Evolutionary conservation across 2,329 filamentous ascomycete species (phyloP).

Genomic region (Colletotrichum incanum): DNA sequence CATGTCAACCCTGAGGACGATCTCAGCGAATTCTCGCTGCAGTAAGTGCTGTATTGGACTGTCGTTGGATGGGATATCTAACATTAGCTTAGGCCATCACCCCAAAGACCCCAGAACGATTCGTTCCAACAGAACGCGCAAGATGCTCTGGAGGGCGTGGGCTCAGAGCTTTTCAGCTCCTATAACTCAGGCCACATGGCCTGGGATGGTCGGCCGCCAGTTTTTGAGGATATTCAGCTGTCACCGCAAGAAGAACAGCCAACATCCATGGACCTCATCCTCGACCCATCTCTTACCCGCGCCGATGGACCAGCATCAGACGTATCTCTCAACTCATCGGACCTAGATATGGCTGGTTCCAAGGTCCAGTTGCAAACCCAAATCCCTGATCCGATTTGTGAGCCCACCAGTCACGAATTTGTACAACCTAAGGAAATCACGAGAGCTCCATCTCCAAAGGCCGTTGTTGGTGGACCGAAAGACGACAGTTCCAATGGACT

Average conservation of each 20-base stretch:
- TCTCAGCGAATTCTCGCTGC: conserved; percentile 53
- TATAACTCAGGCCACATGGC: background rate
- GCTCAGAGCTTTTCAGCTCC: conserved; percentile 25
- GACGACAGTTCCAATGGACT: background rate
- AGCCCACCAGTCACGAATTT: conserved; percentile 1
- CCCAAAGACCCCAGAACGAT: conserved; percentile 7
- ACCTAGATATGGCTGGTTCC: background rate
- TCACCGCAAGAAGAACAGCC: conserved; percentile 29
- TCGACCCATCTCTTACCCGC: conserved; percentile 26
- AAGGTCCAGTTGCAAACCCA: background rate
- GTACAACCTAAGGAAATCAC: conserved; percentile 31
- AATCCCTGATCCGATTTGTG: background rate
- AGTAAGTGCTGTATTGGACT: conserved; percentile 45
- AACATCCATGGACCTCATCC: conserved; percentile 29
- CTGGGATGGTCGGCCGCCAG: conserved; percentile 7
- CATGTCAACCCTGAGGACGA: conserved; percentile 56
- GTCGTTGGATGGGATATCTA: background rate
- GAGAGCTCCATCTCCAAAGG: conserved; percentile 15
- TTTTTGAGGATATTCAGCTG: conserved; percentile 27
- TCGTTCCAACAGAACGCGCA: conserved; percentile 6
- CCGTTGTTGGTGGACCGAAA: background rate
- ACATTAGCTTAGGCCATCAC: background rate
- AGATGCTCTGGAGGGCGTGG: conserved; percentile 37
- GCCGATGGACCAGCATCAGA: background rate
- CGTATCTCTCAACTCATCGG: background rate